A percentile compares a stretch with the other conserved stretches of the same genome.
Evolutionary conservation across 306 rosid species (phyloP).

Genomic region (Glycine tomentella): DNA sequence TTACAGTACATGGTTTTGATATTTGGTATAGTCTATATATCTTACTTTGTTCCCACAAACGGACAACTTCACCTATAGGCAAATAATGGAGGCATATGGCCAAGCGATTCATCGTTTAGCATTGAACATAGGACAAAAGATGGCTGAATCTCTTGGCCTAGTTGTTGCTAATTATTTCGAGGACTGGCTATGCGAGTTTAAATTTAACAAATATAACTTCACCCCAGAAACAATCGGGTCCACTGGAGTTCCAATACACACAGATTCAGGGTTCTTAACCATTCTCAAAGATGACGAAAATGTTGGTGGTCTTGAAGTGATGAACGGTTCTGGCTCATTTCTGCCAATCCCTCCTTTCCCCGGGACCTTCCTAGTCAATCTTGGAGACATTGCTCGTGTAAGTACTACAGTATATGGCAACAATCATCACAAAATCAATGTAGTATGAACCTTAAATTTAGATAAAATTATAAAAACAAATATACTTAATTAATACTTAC

Average conservation of each 20-base stretch:
- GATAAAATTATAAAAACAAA: too few relatives aligned
- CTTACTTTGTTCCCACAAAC: too few relatives aligned
- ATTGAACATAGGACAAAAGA: slow-evolving; percentile 49
- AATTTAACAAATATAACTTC: slow-evolving; percentile 70
- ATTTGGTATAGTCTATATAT: too few relatives aligned
- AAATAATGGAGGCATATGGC: slow-evolving; percentile 50
- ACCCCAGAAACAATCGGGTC: slow-evolving; percentile 59
- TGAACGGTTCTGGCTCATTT: slow-evolving; percentile 53
- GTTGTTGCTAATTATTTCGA: slow-evolving; percentile 43
- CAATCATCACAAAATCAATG: too few relatives aligned
- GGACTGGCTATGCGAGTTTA: slow-evolving; percentile 58
- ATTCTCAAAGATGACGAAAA: slow-evolving; percentile 74
- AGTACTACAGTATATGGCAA: background rate
- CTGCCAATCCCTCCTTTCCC: slow-evolving; percentile 55
- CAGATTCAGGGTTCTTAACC: slow-evolving; percentile 65
- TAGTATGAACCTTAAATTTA: too few relatives aligned
- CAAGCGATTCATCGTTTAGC: slow-evolving; percentile 53
- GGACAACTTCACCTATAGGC: background rate
- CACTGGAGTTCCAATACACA: slow-evolving; percentile 58
- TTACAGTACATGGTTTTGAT: too few relatives aligned
- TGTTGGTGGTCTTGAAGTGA: slow-evolving; percentile 70
- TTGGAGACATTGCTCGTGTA: slow-evolving; percentile 67
- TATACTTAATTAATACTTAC: too few relatives aligned
- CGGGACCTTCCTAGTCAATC: slow-evolving; percentile 59
- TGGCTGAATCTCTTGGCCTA: slow-evolving; percentile 59